Evolutionary conservation across 2,329 filamentous ascomycete genomes (phyloP).

Genomic region (Clonostachys byssicola): DNA sequence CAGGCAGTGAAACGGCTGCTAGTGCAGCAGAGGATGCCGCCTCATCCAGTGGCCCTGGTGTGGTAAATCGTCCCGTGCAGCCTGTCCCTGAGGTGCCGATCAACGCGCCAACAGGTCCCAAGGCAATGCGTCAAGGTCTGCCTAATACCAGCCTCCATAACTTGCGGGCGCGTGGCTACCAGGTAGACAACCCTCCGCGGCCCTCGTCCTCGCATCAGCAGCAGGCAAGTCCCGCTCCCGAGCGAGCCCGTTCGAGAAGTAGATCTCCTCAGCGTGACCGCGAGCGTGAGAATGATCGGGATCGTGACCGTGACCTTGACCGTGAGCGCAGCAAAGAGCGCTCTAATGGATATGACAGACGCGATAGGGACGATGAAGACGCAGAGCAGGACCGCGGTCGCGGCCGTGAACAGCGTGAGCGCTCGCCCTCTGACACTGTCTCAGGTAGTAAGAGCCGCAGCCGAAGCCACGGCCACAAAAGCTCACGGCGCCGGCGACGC

Average conservation of each 20-base stretch:
- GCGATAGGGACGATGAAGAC: slow-evolving; percentile 10
- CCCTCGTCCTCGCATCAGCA: slow-evolving; percentile 10
- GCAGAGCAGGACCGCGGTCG: background rate
- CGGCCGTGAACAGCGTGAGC: background rate
- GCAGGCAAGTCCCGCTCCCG: slow-evolving; percentile 4
- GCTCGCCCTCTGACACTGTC: slow-evolving; percentile 7
- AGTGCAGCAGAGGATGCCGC: slow-evolving; percentile 4
- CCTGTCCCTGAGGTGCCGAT: slow-evolving; percentile 41
- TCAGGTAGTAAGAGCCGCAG: slow-evolving; percentile 17
- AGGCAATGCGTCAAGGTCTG: slow-evolving; percentile 87
- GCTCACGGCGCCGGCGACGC: slow-evolving; percentile 44
- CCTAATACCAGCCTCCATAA: slow-evolving; percentile 76
- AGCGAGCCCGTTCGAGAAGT: slow-evolving; percentile 35
- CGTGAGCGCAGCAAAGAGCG: slow-evolving; percentile 27
- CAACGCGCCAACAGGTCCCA: slow-evolving; percentile 86
- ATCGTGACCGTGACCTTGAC: slow-evolving; percentile 19
- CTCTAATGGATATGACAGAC: slow-evolving; percentile 18
- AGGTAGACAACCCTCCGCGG: slow-evolving; percentile 31
- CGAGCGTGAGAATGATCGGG: slow-evolving; percentile 24
- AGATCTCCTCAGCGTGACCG: slow-evolving; percentile 28
- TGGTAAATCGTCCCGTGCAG: slow-evolving; percentile 19
- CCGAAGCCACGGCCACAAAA: slow-evolving; percentile 38
- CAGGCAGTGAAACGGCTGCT: slow-evolving; percentile 16
- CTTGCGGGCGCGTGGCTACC: slow-evolving; percentile 49
- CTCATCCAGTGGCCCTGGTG: slow-evolving; percentile 9